Evolutionary conservation across 192 early-diverging fungal genomes (phyloP).

Genomic region (Coemansia sp.): DNA sequence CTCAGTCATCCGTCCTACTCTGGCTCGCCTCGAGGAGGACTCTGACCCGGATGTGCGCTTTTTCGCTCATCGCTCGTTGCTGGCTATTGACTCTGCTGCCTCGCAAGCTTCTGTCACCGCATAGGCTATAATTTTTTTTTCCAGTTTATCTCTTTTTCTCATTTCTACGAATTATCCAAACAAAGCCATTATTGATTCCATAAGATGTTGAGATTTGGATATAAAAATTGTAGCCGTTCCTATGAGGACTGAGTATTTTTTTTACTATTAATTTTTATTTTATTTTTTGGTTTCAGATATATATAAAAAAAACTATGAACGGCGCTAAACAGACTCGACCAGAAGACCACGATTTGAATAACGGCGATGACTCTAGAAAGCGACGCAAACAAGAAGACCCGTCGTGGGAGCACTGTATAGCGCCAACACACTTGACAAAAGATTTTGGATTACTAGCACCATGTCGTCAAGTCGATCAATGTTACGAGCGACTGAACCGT

Average conservation of each 20-base stretch:
- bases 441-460: constrained; percentile 19
- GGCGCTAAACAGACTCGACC: neutral
- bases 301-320: neutral
- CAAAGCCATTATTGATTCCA: neutral
- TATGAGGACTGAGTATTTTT: neutral
- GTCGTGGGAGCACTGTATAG: neutral
- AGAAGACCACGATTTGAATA: neutral
- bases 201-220: neutral
- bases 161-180: neutral
- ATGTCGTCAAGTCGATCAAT: constrained; percentile 43
- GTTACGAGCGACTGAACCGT: constrained; percentile 92
- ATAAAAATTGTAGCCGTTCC: no score
- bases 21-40: constrained; percentile 86
- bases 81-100: constrained; percentile 19
- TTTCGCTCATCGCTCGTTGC: constrained; percentile 81
- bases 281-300: neutral
- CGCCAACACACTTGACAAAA: constrained; percentile 28
- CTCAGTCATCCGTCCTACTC: constrained; percentile 77
- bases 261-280: neutral
- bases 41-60: constrained; percentile 92
- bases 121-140: constrained; percentile 6
- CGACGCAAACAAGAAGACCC: constrained; percentile 16
- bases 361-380: neutral
- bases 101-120: neutral
- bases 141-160: constrained; percentile 2